Base-by-base conservation (phyloP, 2,329 filamentous ascomycete species). In the Colletotrichum kahawae region DNA sequence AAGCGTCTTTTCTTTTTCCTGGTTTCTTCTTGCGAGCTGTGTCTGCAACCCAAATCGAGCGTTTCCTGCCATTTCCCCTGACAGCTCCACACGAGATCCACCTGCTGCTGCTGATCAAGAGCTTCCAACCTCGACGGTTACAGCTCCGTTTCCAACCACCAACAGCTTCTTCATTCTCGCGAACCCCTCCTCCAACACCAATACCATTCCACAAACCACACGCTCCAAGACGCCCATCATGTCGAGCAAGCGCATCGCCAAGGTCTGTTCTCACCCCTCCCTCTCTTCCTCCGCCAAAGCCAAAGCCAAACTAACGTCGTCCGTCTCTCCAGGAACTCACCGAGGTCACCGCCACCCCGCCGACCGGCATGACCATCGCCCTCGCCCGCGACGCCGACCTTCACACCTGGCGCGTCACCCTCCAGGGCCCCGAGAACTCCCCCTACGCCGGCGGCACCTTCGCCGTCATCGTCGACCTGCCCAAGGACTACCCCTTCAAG, bases 401-500 rank as follows among this genome's bases (percentile, higher is more conserved):
- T 70, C 85, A 89, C 85, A 85, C 81, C 51, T 92, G 90, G 90
- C 85, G 88, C 82, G 81, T 90, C 77, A 83, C 82, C 18, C 83
- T 92, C 72, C 54, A 79, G 4, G 88, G 88, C 2, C 89, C 90
- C 1, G 64, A 84, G 4, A 74, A 78, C 43, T 86, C 87, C 4
- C 80, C 85, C 78, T 92, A 90, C 85, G 81, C 84, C 88, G 93
- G 92, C 79, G 95, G 95, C 81, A 87, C 86, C 78, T 98, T 95
- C 90, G 91, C 91, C 78, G 86, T 98, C 76, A 85, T 92, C 77
- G 88, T 98, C 79, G 89, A 85, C 54, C 92, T 98, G 13, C 95
- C 95, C 16, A 86, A 88, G 79, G 93, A 95, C 81, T 98, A 98
- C 88, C 95, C 95, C 43, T 98, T 98, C 92, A 97, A 97, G 85